Base-by-base conservation (phyloP, 345 rosid genomes). In the Brassica incana region DNA sequence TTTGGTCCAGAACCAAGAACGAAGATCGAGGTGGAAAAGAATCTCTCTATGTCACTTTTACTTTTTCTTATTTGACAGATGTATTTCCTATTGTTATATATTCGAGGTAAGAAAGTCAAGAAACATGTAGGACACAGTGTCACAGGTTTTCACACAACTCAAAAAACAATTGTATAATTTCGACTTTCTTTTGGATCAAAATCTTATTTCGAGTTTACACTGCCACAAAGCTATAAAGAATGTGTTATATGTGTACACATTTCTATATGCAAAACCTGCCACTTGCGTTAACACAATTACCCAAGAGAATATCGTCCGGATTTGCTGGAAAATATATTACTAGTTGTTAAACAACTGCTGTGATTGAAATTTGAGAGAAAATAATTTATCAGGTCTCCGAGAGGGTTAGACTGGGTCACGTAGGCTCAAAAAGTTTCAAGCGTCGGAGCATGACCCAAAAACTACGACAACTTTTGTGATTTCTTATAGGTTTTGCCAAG, bases 1-100 rank as follows among this genome's bases (percentile, higher is more conserved):
- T 78, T 65, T 78, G 56, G 66, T 65, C 45, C 58, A 52, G 20
- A 52, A 52, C 58, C 58, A 6, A 64, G 15, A 52, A 52, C 58
- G 38, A 70, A 64, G 33, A n/a, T 71, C 6, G 10, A 65, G 69
- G 40, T 48, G 56, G 78, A 54, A 69, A 74, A 80, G 71, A 59
- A 6, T 79, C 78, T 74, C 35, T 23, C 59, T 29, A 11, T 52
- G 56, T 63, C 72, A 50, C 78, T 74, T 80, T 80, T 62, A 74
- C 72, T 80, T 79, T 80, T 79, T 72, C 59, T 77, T 50, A 38
- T 73, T 67, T 80, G 50, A 63, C 79, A 69, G 60, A 52, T 5
- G 18, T 52, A 23, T 74, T 36, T 52, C 43, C 11, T 23, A 6
- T 67, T 67, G 58, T 60, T 59, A 5, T 52, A 2, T 69, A 69